phyloP scores from a whole-genome alignment of 768 basidiomycete species.

The Xerocomellus intermedius region DNA sequence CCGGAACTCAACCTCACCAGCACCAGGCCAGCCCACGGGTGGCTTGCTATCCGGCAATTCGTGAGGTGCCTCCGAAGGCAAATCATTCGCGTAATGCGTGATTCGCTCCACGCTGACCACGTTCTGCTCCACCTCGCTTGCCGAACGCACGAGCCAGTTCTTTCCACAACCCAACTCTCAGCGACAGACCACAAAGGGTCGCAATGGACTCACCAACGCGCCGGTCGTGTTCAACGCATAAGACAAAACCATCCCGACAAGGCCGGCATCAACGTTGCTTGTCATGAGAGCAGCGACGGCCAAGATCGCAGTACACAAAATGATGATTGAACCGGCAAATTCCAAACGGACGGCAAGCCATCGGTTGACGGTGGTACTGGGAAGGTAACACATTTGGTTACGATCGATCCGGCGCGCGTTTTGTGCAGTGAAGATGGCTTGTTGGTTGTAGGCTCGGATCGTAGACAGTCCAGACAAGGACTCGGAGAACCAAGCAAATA shows the following conservation, averaged over 20 bases:
- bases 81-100: conserved; percentile 67
- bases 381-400: conserved; percentile 78
- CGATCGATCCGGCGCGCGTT: conserved; percentile 78
- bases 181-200: not conserved
- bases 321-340: conserved; percentile 78
- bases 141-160: conserved; percentile 82
- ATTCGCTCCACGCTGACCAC: conserved; percentile 90
- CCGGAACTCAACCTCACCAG: conserved; percentile 74
- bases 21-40: conserved; percentile 61
- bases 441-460: conserved; percentile 78
- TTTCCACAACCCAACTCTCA: conserved; percentile 24
- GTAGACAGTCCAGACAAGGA: conserved; percentile 74
- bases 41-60: conserved; percentile 63
- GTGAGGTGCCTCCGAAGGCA: conserved; percentile 71
- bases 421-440: conserved; percentile 59
- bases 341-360: conserved; percentile 87
- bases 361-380: conserved; percentile 71
- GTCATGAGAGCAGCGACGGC: conserved; percentile 71
- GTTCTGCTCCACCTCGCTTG: conserved; percentile 88
- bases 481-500: conserved; percentile 88
- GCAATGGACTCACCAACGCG: conserved; percentile 55
- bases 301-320: conserved; percentile 66
- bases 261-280: conserved; percentile 78
- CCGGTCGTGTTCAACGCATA: conserved; percentile 84
- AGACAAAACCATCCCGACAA: conserved; percentile 83